These are phyloP conservation scores for Auriscalpium orientale DNA, from an alignment of 768 basidiomycete species.

Conservation along the genomic window DNA sequence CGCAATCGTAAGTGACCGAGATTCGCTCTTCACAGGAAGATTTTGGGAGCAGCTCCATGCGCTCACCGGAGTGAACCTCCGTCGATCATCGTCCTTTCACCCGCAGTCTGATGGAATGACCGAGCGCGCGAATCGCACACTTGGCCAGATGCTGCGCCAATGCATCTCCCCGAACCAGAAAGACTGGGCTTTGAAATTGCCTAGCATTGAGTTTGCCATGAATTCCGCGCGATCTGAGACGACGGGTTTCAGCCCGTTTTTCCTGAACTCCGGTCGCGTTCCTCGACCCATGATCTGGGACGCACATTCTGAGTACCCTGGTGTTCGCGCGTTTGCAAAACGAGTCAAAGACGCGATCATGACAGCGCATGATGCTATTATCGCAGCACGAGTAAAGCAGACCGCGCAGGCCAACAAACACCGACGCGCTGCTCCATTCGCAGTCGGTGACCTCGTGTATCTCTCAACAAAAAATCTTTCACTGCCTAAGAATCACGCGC, in stretches of 20 bases:
- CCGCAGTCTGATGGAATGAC: slow-evolving; percentile 35
- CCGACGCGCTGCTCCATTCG: not conserved
- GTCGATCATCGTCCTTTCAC: slow-evolving; percentile 34
- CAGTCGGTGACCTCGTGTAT: slow-evolving; percentile 24
- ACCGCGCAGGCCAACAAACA: slow-evolving; percentile 23
- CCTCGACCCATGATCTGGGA: slow-evolving; percentile 27
- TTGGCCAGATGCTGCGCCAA: slow-evolving; percentile 24
- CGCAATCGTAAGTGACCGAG: slow-evolving; percentile 33
- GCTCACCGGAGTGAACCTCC: slow-evolving; percentile 22
- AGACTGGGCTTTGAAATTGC: slow-evolving; percentile 26
- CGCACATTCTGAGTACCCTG: slow-evolving; percentile 14
- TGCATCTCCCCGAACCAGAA: slow-evolving; percentile 23
- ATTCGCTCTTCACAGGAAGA: slow-evolving; percentile 31
- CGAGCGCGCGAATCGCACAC: slow-evolving; percentile 27
- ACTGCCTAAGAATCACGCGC: slow-evolving; percentile 25
- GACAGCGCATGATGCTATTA: slow-evolving; percentile 30
- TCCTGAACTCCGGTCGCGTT: slow-evolving; percentile 25
- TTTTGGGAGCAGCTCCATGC: slow-evolving; percentile 34
- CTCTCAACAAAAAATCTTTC: slow-evolving; percentile 30
- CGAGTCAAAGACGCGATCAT: slow-evolving; percentile 18
- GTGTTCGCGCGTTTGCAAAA: slow-evolving; percentile 23
- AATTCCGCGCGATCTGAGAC: slow-evolving; percentile 27
- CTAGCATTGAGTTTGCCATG: slow-evolving; percentile 1
- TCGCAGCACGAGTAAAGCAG: slow-evolving; percentile 24
- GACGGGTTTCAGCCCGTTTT: slow-evolving; percentile 31